Evolutionary conservation across 1,284 basidiomycete genomes (phyloP), one percentile per base, ranked within the genome.

Genomic region (Anthracocystis panici-leucophaei): DNA sequence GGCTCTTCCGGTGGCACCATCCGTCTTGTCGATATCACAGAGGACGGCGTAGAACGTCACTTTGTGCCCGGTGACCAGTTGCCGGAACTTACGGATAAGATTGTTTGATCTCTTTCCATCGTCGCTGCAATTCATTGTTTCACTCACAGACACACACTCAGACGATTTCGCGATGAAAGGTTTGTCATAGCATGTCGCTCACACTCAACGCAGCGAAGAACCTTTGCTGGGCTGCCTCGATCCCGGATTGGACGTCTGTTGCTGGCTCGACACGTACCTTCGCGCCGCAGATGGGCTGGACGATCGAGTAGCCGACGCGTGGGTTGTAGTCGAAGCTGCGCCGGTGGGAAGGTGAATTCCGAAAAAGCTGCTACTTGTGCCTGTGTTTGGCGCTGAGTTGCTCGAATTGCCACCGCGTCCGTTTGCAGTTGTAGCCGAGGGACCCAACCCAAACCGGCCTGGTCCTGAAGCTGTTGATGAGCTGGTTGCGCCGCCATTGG

Each of bases 1-100:
- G 97, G 97, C 16, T 97, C 94, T 0, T 98, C 95, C 35, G 97
- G 97, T 70, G 97, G 97, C 85, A 93, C 94, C 52, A 96, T 99
- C 80, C 92, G 97, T 56, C 93, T 99, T 92, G 94, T 92, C 77
- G 92, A 98, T 56, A 97, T 99, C 85, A 95, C 93, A 16, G 91
- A 97, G 85, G 92, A 91, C 57, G 91, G 91, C 29, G 95, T 97
- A 16, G 93, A 98, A 87, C 88, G 97, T 66, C 86, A 94, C 78
- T 99, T 99, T 85, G 89, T 99, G 11, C 94, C 97, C n/a, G 97
- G 97, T 84, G 89, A 81, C 54, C 74, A 79, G 38, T 59, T 81
- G 14, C 79, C 79, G 55, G 67, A 78, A 56, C 73, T 81, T 33
- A 62, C 73, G n/a, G 72, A 75, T 49, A 74, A 66, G 58, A 79